Evolutionary conservation across 306 rosid genomes (phyloP).

Genomic region (Oemleria cerasiformis): DNA sequence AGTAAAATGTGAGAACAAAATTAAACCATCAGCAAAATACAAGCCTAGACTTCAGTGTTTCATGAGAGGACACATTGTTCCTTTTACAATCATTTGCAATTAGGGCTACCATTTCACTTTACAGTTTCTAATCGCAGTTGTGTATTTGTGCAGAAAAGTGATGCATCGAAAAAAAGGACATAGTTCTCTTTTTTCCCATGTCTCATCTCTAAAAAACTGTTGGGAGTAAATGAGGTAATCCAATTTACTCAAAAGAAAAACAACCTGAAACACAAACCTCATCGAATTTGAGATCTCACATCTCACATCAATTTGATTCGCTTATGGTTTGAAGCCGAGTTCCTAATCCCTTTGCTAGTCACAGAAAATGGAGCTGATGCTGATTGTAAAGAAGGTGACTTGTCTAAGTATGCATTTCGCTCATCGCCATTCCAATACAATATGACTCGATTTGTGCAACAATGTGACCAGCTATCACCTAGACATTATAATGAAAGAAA

Average conservation of each 20-base stretch:
- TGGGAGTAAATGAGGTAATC: neutral
- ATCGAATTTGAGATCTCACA: constrained; percentile 26
- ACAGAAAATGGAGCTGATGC: constrained; percentile 77
- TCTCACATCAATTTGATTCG: constrained; percentile 50
- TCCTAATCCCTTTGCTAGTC: constrained; percentile 60
- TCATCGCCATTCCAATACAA: constrained; percentile 77
- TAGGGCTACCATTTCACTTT: neutral
- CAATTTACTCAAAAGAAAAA: neutral
- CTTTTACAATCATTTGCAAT: constrained; percentile 3
- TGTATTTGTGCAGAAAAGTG: neutral
- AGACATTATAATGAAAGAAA: constrained; percentile 29
- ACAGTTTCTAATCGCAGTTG: neutral
- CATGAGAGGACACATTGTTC: constrained; percentile 2
- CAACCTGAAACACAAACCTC: neutral
- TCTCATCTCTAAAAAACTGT: neutral
- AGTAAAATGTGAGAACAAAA: too few species aligned
- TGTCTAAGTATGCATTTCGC: constrained; percentile 66
- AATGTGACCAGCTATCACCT: constrained; percentile 99
- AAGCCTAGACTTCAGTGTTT: neutral
- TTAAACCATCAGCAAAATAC: neutral
- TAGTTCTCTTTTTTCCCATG: neutral
- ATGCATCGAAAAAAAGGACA: neutral
- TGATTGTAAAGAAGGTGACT: constrained; percentile 67
- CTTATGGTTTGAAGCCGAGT: constrained; percentile 53
- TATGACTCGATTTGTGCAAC: constrained; percentile 80